Evolutionary conservation across 1,284 basidiomycete species (phyloP).

Genomic region (Vanrija sp.): DNA sequence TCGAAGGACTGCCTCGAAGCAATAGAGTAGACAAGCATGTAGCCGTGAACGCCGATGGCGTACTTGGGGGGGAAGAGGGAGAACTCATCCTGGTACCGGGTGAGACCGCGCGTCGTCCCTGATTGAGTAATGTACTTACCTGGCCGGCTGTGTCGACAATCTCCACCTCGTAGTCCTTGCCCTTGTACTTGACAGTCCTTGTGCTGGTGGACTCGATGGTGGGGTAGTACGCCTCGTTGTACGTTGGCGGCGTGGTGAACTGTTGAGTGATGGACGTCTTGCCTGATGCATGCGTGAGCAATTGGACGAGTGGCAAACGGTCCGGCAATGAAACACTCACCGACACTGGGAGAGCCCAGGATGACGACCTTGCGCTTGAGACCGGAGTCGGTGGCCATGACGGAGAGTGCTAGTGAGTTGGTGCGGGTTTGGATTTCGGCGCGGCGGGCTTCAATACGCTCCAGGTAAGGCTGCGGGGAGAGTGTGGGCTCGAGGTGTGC

Average conservation of each 20-base stretch:
- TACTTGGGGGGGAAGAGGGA: conserved; percentile 77
- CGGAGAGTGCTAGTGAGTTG: neutral
- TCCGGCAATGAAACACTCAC: conserved; percentile 52
- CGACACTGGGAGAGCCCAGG: conserved; percentile 73
- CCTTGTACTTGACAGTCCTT: conserved; percentile 79
- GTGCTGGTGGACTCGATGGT: conserved; percentile 88
- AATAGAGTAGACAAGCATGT: conserved; percentile 91
- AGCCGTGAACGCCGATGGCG: conserved; percentile 77
- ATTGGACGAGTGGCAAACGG: neutral
- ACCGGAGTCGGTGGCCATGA: conserved; percentile 15
- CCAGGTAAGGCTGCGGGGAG: too few species aligned
- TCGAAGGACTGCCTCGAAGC: conserved; percentile 88
- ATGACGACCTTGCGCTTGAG: conserved; percentile 77
- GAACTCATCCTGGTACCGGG: conserved; percentile 68
- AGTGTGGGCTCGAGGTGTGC: too few species aligned
- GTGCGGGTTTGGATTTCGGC: too few species aligned
- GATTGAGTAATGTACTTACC: conserved; percentile 34
- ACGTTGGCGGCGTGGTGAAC: conserved; percentile 63
- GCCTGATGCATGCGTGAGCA: conserved; percentile 51
- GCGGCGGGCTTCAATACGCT: too few species aligned
- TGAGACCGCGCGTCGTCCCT: neutral
- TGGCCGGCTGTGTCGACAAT: conserved; percentile 98
- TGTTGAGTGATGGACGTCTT: conserved; percentile 74
- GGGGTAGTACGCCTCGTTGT: conserved; percentile 82
- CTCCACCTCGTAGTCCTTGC: conserved; percentile 85